These are phyloP conservation scores for Agrocybe pediades DNA, from an alignment of 768 basidiomycete species.

Conservation along the genomic window DNA sequence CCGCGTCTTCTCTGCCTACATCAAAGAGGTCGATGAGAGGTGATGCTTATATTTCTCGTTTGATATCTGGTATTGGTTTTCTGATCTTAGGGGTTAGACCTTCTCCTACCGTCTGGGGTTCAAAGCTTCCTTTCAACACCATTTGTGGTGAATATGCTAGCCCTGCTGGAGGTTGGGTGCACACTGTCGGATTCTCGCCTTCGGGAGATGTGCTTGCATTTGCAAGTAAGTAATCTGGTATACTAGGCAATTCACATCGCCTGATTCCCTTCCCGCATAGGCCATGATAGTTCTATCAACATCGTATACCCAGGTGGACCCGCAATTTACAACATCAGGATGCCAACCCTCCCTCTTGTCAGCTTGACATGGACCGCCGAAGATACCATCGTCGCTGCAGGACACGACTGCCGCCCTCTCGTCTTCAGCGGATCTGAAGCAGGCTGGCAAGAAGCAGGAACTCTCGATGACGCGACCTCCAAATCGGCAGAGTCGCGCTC, in stretches of 20 bases:
- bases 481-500: constrained; percentile 47
- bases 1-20: constrained; percentile 95
- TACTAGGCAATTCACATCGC: background rate
- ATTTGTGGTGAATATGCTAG: constrained; percentile 92
- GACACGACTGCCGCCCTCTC: constrained; percentile 96
- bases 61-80: constrained; percentile 4
- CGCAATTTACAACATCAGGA: constrained; percentile 70
- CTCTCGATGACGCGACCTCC: constrained; percentile 78
- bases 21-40: constrained; percentile 97
- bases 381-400: constrained; percentile 83
- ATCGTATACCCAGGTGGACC: constrained; percentile 90
- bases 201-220: constrained; percentile 95
- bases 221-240: constrained; percentile 60
- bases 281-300: constrained; percentile 93
- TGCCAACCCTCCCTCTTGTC: constrained; percentile 78
- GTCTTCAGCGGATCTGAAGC: constrained; percentile 74
- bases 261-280: constrained; percentile 37
- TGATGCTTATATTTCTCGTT: constrained; percentile 29
- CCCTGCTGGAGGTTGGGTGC: constrained; percentile 96
- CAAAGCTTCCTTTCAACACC: constrained; percentile 96
- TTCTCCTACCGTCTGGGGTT: constrained; percentile 92
- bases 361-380: constrained; percentile 88
- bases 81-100: constrained; percentile 54
- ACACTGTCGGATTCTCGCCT: constrained; percentile 93
- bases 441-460: constrained; percentile 82